Evolutionary conservation across 768 basidiomycete genomes (phyloP).

Genomic region (Paxillus rubicundulus): DNA sequence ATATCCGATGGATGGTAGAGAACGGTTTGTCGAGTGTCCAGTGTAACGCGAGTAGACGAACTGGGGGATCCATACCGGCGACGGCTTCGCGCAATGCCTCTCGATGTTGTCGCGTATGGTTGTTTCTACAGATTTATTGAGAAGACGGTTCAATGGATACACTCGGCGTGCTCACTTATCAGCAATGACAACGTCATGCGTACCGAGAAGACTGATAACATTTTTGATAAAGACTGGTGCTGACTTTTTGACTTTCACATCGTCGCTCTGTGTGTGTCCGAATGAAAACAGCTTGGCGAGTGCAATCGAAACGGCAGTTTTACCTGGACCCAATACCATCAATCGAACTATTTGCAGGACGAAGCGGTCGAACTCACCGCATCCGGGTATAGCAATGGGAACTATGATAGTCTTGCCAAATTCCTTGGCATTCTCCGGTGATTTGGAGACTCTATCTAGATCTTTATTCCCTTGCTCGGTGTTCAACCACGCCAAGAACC

Average conservation of each 20-base stretch:
- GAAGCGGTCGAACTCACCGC: slow-evolving; percentile 54
- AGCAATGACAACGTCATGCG: slow-evolving; percentile 80
- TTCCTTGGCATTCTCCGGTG: slow-evolving; percentile 16
- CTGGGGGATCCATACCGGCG: slow-evolving; percentile 43
- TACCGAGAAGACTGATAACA: slow-evolving; percentile 57
- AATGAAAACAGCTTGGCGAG: slow-evolving; percentile 78
- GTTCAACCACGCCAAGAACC: slow-evolving; percentile 69
- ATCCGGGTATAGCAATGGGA: slow-evolving; percentile 89
- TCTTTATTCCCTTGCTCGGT: slow-evolving; percentile 43
- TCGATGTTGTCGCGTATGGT: slow-evolving; percentile 85
- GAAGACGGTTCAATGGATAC: not conserved
- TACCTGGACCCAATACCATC: slow-evolving; percentile 49
- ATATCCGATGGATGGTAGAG: slow-evolving; percentile 68
- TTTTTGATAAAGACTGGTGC: slow-evolving; percentile 71
- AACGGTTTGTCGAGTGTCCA: slow-evolving; percentile 64
- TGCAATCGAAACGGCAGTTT: slow-evolving; percentile 82
- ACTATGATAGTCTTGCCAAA: slow-evolving; percentile 80
- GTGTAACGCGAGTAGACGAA: slow-evolving; percentile 77
- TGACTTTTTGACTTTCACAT: slow-evolving; percentile 73
- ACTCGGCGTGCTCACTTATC: slow-evolving; percentile 64
- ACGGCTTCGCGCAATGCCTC: slow-evolving; percentile 58
- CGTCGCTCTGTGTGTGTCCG: slow-evolving; percentile 92
- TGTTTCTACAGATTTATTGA: slow-evolving; percentile 58
- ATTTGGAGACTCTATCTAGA: slow-evolving; percentile 27
- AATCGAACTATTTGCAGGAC: not conserved